phyloP scores from a whole-genome alignment of 176 grass and related monocot genomes.

The Secale cereale region DNA sequence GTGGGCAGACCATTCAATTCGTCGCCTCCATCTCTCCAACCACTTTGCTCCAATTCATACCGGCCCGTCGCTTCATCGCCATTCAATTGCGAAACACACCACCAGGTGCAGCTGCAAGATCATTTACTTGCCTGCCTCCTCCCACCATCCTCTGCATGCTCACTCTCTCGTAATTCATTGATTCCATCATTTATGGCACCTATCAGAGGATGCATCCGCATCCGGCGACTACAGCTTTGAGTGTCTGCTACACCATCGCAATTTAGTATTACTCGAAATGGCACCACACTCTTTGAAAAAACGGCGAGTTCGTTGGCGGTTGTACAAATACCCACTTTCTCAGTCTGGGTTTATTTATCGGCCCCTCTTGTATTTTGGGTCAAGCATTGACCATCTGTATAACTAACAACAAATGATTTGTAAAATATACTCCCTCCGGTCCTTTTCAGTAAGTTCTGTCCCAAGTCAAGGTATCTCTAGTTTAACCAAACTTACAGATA shows the following conservation, averaged over 20 bases:
- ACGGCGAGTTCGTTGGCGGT: no score
- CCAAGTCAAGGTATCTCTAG: no score
- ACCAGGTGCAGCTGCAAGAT: slow-evolving; percentile 1
- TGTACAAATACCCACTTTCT: no score
- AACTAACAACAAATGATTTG: no score
- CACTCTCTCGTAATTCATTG: background rate
- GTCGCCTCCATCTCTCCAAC: background rate
- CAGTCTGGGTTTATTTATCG: no score
- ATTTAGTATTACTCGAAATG: background rate
- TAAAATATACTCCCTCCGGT: no score
- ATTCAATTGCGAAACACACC: background rate
- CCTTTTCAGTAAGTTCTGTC: no score
- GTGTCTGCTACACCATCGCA: background rate
- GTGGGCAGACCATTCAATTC: background rate
- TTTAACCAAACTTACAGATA: no score
- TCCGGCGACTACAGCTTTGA: background rate
- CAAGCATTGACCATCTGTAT: no score
- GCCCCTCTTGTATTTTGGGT: no score
- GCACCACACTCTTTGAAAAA: background rate
- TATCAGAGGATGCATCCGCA: background rate
- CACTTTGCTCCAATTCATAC: background rate
- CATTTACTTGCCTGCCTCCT: slow-evolving; percentile 1
- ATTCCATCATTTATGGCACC: background rate
- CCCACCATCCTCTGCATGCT: slow-evolving; percentile 1
- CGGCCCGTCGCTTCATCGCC: background rate